Conservation (phyloP, 1,139 yeast genomes). For the Sugiyamaella castrensis region DNA sequence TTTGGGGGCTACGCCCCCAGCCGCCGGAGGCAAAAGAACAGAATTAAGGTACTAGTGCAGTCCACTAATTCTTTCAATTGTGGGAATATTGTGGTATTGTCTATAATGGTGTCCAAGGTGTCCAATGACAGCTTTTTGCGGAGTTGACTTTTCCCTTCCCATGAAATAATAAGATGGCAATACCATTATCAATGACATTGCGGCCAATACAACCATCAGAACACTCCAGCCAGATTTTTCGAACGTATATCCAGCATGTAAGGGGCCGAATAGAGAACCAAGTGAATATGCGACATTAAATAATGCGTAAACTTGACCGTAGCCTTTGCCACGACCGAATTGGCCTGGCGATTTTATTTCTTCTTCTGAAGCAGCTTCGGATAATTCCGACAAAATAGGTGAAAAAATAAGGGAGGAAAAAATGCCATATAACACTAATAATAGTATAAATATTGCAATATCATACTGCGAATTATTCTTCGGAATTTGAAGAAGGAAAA, state of each 20-base stretch:
- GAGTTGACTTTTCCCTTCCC: neutral
- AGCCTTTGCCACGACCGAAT: conserved; percentile 37
- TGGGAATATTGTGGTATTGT: too few species aligned
- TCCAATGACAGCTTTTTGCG: too few species aligned
- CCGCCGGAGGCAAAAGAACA: too few species aligned
- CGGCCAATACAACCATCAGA: conserved; percentile 1
- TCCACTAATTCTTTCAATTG: too few species aligned
- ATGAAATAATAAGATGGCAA: conserved; percentile 2
- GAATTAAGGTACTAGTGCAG: too few species aligned
- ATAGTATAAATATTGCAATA: conserved; percentile 32
- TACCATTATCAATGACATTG: conserved; percentile 6
- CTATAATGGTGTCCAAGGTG: too few species aligned
- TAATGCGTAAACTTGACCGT: conserved; percentile 38
- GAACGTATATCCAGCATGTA: conserved; percentile 33
- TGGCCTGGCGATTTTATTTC: conserved; percentile 34
- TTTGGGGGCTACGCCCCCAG: too few species aligned
- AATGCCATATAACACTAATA: conserved; percentile 33
- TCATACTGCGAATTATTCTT: conserved; percentile 27
- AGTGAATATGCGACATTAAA: conserved; percentile 38
- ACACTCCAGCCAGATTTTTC: conserved; percentile 31
- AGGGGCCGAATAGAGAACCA: conserved; percentile 39
- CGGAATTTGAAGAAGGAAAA: conserved; percentile 36
- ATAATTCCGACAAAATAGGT: conserved; percentile 35
- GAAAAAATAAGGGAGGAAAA: conserved; percentile 29
- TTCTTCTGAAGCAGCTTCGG: conserved; percentile 28